Percentiles rank a stretch among this genome's conserved stretches.
Conservation (phyloP, 805 yeast species). For the Candida taoyuanica region DNA sequence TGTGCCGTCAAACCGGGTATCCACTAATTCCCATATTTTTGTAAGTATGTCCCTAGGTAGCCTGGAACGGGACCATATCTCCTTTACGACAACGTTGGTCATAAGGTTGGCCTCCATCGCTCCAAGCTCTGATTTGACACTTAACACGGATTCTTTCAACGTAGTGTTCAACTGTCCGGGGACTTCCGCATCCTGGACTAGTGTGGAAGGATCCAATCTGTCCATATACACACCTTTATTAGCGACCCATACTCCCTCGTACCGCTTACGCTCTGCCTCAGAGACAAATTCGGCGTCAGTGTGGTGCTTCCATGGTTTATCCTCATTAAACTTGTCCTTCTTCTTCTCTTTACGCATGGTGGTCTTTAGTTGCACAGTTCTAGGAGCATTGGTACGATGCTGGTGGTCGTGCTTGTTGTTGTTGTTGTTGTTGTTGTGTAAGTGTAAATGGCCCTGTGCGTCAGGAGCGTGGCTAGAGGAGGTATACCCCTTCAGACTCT, state of each 20-base stretch:
- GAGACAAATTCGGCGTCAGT: constrained; percentile 47
- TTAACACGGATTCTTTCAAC: constrained; percentile 27
- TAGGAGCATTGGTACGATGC: neutral
- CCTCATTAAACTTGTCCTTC: constrained; percentile 60
- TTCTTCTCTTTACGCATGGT: constrained; percentile 26
- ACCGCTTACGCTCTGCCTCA: constrained; percentile 74
- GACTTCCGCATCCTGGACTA: constrained; percentile 17
- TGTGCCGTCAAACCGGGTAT: constrained; percentile 62
- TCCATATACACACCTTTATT: constrained; percentile 66
- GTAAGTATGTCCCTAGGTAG: constrained; percentile 57
- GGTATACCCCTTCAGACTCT: too few relatives aligned
- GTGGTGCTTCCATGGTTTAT: constrained; percentile 93
- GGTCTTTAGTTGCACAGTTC: constrained; percentile 24
- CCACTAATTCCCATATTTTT: constrained; percentile 71
- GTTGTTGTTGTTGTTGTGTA: constrained; percentile 5
- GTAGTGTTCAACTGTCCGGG: constrained; percentile 24
- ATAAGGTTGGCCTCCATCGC: constrained; percentile 26
- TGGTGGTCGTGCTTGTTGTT: neutral
- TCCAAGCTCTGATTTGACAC: constrained; percentile 19
- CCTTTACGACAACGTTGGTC: constrained; percentile 53
- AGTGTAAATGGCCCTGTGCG: too few relatives aligned
- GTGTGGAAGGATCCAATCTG: constrained; percentile 16
- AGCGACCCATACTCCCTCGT: constrained; percentile 92
- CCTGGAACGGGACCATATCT: constrained; percentile 76
- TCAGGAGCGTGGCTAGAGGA: too few relatives aligned